Evolutionary conservation across 805 yeast species (phyloP).

Genomic region (Wickerhamiella vanderwaltii): DNA sequence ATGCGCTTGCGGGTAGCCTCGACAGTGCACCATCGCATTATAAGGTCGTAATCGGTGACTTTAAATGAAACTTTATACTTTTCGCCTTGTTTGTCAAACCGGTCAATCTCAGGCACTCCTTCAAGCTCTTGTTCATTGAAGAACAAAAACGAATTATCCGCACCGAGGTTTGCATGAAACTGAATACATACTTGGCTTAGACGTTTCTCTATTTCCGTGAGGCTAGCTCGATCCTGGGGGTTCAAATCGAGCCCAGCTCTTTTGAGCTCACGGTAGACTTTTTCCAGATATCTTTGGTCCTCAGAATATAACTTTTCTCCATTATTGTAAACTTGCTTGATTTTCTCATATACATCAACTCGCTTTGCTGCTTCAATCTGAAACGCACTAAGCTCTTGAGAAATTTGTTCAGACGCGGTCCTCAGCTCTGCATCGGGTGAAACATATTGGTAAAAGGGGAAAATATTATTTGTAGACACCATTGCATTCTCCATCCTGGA

Average conservation of each 20-base stretch:
- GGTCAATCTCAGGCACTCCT: conserved; percentile 60
- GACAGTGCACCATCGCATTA: conserved; percentile 55
- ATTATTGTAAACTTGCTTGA: conserved; percentile 39
- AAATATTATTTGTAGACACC: conserved; percentile 35
- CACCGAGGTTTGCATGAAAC: conserved; percentile 56
- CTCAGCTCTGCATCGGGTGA: conserved; percentile 52
- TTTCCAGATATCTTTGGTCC: conserved; percentile 44
- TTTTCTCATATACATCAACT: conserved; percentile 49
- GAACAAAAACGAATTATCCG: conserved; percentile 47
- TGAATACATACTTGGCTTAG: conserved; percentile 45
- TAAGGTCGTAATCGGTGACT: conserved; percentile 69
- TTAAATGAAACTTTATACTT: conserved; percentile 60
- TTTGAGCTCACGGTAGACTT: conserved; percentile 43
- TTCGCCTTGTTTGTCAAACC: conserved; percentile 38
- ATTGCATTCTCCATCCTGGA: conserved; percentile 36
- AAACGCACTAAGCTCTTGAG: conserved; percentile 42
- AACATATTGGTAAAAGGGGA: conserved; percentile 63
- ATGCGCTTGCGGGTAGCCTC: conserved; percentile 57
- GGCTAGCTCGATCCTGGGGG: conserved; percentile 40
- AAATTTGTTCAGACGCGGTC: conserved; percentile 57
- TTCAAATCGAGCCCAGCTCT: conserved; percentile 61
- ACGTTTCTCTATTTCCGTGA: conserved; percentile 46
- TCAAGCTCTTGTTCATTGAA: conserved; percentile 55
- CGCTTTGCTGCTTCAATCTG: conserved; percentile 55
- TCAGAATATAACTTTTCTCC: conserved; percentile 37